phyloP scores from a whole-genome alignment of 2,329 filamentous ascomycete species.

The Botrytis medusae region DNA sequence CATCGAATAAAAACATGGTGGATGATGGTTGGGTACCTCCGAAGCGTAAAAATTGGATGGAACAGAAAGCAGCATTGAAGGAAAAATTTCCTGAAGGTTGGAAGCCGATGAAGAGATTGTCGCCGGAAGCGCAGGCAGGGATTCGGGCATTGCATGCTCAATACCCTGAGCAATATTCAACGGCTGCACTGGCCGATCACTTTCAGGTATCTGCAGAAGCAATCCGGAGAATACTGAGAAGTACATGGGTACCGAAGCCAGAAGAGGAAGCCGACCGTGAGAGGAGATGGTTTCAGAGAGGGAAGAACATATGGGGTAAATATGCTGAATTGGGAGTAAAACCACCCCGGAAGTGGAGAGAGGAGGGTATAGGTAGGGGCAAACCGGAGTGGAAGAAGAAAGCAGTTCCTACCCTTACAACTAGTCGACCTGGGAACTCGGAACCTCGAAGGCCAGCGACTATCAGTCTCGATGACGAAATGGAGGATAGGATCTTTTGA shows the following conservation, averaged over 20 bases:
- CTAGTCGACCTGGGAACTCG: conserved; percentile 23
- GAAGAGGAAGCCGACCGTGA: conserved; percentile 59
- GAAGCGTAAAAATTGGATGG: conserved; percentile 61
- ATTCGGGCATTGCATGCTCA: conserved; percentile 80
- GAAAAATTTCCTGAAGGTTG: conserved; percentile 80
- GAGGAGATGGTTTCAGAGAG: conserved; percentile 60
- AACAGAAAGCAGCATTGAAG: conserved; percentile 72
- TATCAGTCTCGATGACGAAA: conserved; percentile 3
- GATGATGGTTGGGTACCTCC: conserved; percentile 27
- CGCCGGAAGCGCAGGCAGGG: conserved; percentile 87
- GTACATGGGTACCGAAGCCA: conserved; percentile 66
- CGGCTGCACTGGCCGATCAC: conserved; percentile 66
- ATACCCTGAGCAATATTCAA: conserved; percentile 76
- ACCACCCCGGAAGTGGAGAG: conserved; percentile 60
- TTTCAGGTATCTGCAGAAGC: conserved; percentile 88
- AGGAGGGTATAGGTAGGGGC: conserved; percentile 39
- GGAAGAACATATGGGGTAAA: conserved; percentile 58
- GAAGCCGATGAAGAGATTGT: conserved; percentile 81
- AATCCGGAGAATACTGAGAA: conserved; percentile 80
- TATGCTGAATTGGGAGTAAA: conserved; percentile 62
- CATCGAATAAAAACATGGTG: conserved; percentile 11
- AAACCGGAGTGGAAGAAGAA: conserved; percentile 32
- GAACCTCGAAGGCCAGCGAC: conserved; percentile 13
- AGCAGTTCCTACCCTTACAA: conserved; percentile 26
- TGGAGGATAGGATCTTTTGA: conserved; percentile 32